Evolutionary conservation across 768 basidiomycete species (phyloP).

Genomic region (Mycena capillaripes): DNA sequence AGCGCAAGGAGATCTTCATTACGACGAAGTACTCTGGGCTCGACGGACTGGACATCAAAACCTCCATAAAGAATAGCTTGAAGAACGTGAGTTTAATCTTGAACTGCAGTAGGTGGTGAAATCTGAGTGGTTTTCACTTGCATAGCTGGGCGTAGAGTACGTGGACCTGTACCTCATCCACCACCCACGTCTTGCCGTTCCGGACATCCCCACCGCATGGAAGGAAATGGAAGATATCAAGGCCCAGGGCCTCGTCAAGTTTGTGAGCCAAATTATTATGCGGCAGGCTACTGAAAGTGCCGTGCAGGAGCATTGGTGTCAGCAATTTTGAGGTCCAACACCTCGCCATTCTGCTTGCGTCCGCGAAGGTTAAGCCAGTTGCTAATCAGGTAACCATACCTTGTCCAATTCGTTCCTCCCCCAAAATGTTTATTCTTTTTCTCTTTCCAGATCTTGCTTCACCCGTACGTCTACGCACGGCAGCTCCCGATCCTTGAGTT

Average conservation of each 20-base stretch:
- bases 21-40: conserved; percentile 75
- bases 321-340: conserved; percentile 73
- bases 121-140: too few species aligned
- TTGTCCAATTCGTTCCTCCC: background rate
- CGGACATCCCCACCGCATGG: conserved; percentile 62
- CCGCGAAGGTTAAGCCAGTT: conserved; percentile 69
- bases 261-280: background rate
- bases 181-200: conserved; percentile 49
- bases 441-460: conserved; percentile 66
- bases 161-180: conserved; percentile 85
- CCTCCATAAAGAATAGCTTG: conserved; percentile 69
- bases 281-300: background rate
- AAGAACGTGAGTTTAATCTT: conserved; percentile 64
- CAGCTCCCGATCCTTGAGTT: conserved; percentile 64
- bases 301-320: conserved; percentile 76
- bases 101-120: background rate
- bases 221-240: conserved; percentile 68
- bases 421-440: too few species aligned
- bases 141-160: conserved; percentile 71
- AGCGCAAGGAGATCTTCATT: conserved; percentile 61
- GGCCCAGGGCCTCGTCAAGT: conserved; percentile 60
- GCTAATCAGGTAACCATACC: conserved; percentile 70
- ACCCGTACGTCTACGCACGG: conserved; percentile 70
- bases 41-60: conserved; percentile 64
- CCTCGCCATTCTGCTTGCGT: conserved; percentile 65